Evolutionary conservation across 495 filamentous ascomycete genomes (phyloP).

Genomic region (Neurospora sp.): DNA sequence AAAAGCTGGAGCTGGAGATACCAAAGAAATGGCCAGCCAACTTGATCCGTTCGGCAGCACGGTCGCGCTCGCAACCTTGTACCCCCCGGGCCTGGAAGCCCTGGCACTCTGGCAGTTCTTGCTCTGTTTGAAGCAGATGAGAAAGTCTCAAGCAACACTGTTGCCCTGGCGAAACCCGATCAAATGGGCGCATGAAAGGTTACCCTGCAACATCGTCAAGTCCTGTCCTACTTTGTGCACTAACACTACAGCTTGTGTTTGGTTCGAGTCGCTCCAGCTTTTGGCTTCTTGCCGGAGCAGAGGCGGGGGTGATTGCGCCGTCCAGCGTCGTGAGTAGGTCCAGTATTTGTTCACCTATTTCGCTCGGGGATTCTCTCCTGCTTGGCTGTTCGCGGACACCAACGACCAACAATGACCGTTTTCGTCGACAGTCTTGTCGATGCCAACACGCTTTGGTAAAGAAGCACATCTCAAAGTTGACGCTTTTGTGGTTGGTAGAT

Average conservation of each 20-base stretch:
- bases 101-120: background rate
- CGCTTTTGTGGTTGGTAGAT: background rate
- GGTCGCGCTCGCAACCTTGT: background rate
- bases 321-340: background rate
- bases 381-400: background rate
- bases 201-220: background rate
- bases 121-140: background rate
- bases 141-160: background rate
- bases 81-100: background rate
- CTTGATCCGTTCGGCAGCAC: background rate
- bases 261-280: background rate
- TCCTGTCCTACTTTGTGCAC: background rate
- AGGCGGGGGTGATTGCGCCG: background rate
- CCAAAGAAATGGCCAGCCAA: background rate
- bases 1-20: background rate
- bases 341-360: background rate
- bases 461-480: background rate
- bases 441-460: background rate
- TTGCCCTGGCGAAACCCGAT: background rate
- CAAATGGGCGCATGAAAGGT: background rate
- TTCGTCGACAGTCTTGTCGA: background rate
- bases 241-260: background rate
- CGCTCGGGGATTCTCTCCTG: background rate
- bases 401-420: background rate
- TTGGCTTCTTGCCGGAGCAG: background rate